Base-by-base conservation (phyloP, 1,284 basidiomycete species). In the Fistulina hepatica region DNA sequence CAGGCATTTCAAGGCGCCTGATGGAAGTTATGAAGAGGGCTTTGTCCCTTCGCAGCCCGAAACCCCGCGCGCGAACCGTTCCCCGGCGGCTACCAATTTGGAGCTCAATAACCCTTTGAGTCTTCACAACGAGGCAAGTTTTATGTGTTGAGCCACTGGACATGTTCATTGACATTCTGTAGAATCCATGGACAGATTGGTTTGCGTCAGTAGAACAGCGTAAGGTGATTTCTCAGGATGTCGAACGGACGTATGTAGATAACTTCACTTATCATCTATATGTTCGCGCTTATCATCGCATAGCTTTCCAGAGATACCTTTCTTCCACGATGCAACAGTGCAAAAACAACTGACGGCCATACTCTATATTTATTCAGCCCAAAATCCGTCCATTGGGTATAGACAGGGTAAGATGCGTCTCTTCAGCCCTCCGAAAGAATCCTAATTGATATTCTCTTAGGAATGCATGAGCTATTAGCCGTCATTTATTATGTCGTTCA, bases 131-230 rank as follows among this genome's bases (percentile, higher is more conserved):
- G 76, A 84, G 65, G 84, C 81, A 41, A 40, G 66, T 55, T 17
- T 6, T 25, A 16, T 21, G 12, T 25, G 5, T 32, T 15, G 11
- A 15, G 21, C n/a, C 17, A 32, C 24, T 28, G 6, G 40, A 16
- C 17, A 16, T 32, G 3, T 25, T 36, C 28, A 36, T 33, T 39
- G 20, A 44, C 27, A n/a, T 13, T 21, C 16, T 40, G 21, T 44
- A 89, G 77, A 93, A 91, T 56, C 91, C 91, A 10, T 95, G 92
- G 92, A 82, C 76, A 47, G 73, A 80, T 31, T 95, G 89, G 86
- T 97, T 95, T 55, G 67, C 76, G 12, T 75, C 86, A 23, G 69
- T 91, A 17, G 92, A 95, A 37, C 64, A 94, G 22, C 71, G 89
- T 13, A 89, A 81, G 53, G 84, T 76, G 4, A 94, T 97, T 38